These are phyloP conservation scores for Neohortaea acidophila DNA, from an alignment of 495 filamentous ascomycete genomes.

Conservation along the genomic window DNA sequence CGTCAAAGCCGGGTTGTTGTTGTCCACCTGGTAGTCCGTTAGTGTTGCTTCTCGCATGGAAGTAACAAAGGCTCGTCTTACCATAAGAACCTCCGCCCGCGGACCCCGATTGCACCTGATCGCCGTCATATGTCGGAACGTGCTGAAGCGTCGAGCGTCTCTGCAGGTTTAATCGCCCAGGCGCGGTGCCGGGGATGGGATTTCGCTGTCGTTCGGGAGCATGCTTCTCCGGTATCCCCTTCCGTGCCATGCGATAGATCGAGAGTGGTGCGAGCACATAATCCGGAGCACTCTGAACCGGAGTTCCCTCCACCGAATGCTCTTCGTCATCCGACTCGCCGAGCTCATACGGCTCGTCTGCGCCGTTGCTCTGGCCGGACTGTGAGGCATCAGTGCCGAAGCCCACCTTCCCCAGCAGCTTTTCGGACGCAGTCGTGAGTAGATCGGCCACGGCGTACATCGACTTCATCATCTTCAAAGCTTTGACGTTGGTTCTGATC, in stretches of 20 bases:
- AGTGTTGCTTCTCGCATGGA: too few species aligned
- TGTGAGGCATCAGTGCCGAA: not conserved
- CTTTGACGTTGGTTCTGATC: not conserved
- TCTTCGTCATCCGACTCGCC: not conserved
- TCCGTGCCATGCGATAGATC: conserved; percentile 2
- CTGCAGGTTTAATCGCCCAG: not conserved
- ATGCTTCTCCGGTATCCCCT: not conserved
- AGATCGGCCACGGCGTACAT: conserved; percentile 1
- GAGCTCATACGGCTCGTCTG: not conserved
- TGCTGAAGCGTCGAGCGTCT: not conserved
- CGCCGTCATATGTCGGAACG: not conserved
- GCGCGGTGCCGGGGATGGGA: not conserved
- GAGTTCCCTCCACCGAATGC: not conserved
- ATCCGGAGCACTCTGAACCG: conserved; percentile 2
- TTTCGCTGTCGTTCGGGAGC: not conserved
- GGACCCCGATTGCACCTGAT: not conserved
- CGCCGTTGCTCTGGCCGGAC: not conserved
- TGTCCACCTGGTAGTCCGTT: too few species aligned
- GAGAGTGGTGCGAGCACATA: not conserved
- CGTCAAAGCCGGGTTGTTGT: not conserved
- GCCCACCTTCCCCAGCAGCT: conserved; percentile 1
- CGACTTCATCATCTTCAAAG: not conserved
- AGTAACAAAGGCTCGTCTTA: not conserved
- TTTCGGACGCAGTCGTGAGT: not conserved
- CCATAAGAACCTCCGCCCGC: not conserved